Evolutionary conservation across 176 grass and related monocot species (phyloP).

Genomic region (Canna indica): DNA sequence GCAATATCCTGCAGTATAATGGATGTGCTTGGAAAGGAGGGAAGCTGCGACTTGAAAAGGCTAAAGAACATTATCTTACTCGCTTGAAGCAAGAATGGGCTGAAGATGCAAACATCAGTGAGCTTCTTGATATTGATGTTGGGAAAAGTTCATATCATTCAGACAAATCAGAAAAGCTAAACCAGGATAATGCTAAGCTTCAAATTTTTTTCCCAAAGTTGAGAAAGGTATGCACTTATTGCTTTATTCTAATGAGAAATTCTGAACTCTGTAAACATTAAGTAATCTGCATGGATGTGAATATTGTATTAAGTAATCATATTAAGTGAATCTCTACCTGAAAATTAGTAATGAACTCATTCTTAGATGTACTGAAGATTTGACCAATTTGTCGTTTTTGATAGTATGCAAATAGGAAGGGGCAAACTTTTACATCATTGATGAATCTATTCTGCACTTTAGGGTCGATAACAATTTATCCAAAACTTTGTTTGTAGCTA

Average conservation of each 20-base stretch:
- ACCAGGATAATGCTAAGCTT: constrained; percentile 37
- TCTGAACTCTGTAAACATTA: background rate
- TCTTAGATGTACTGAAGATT: background rate
- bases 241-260: background rate
- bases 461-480: too few species aligned
- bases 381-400: background rate
- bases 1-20: constrained; percentile 57
- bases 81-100: constrained; percentile 69
- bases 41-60: constrained; percentile 71
- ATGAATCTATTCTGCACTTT: too few species aligned
- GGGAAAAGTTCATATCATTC: constrained; percentile 25
- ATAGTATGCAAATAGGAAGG: background rate
- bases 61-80: constrained; percentile 80
- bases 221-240: constrained; percentile 46
- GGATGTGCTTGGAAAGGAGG: constrained; percentile 96
- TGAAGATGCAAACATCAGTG: constrained; percentile 33
- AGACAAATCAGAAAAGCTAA: constrained; percentile 17
- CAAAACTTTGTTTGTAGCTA: too few species aligned
- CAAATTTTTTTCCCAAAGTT: constrained; percentile 75
- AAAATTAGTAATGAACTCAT: background rate
- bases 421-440: background rate
- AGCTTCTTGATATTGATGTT: constrained; percentile 7
- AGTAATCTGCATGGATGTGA: background rate
- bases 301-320: background rate
- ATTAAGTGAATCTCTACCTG: background rate